Conservation (phyloP, 2,329 filamentous ascomycete species). For the Calonectria montana region DNA sequence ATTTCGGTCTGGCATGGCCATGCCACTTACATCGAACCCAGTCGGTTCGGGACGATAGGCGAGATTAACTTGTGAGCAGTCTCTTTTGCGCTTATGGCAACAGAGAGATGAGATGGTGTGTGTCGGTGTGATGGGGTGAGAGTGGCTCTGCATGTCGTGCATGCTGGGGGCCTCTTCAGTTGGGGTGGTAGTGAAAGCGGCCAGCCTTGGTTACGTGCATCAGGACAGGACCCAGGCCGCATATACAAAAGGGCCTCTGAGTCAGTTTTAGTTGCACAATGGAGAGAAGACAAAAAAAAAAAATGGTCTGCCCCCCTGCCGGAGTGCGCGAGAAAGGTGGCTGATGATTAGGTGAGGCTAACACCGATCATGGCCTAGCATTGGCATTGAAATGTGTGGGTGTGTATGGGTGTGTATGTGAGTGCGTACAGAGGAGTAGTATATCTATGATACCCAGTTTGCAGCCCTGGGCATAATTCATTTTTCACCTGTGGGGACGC, state of each 20-base stretch:
- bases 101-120: not conserved
- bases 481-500: not conserved
- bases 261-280: not conserved
- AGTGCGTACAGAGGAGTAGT: not conserved
- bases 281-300: not conserved
- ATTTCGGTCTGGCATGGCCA: not conserved
- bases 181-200: not conserved
- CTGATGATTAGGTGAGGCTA: not conserved
- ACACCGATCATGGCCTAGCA: not conserved
- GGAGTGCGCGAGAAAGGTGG: not conserved
- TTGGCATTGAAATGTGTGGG: not conserved
- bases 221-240: not conserved
- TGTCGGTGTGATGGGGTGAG: conserved; percentile 9
- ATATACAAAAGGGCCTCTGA: conserved; percentile 5
- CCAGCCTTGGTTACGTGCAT: not conserved
- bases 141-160: conserved; percentile 9
- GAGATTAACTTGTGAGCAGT: conserved; percentile 10
- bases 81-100: not conserved
- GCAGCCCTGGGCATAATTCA: not conserved
- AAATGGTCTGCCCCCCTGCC: not conserved
- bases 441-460: not conserved
- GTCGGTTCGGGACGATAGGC: conserved; percentile 9
- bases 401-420: not conserved
- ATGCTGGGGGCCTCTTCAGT: not conserved
- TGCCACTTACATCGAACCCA: not conserved